Evolutionary conservation across 495 filamentous ascomycete genomes (phyloP).

Genomic region (Aspergillus avenaceus): DNA sequence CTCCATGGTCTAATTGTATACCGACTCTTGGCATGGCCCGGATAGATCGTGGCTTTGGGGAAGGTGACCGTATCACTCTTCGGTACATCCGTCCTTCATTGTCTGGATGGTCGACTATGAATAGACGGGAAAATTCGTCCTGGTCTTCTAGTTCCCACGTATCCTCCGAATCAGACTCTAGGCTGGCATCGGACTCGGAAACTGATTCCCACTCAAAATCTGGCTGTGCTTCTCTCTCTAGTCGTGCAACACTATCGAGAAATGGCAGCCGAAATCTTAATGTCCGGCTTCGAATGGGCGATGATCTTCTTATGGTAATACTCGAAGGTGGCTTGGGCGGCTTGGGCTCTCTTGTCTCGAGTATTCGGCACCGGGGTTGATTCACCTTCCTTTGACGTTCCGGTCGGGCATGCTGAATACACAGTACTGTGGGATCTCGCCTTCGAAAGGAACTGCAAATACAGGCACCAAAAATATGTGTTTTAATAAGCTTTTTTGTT

Average conservation of each 20-base stretch:
- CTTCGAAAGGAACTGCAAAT: constrained; percentile 5
- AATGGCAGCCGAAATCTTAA: constrained; percentile 13
- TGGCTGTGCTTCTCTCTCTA: not conserved
- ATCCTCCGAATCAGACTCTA: not conserved
- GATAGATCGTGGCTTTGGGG: constrained; percentile 7
- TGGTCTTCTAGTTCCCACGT: constrained; percentile 4
- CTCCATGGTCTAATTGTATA: not conserved
- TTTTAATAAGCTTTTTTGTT: constrained; percentile 15
- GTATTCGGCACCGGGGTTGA: constrained; percentile 8
- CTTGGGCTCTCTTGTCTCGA: constrained; percentile 8
- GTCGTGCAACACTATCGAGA: constrained; percentile 1
- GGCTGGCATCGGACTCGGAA: not conserved
- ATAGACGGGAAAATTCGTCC: constrained; percentile 8
- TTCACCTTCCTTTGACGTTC: not conserved
- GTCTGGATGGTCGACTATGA: constrained; percentile 12
- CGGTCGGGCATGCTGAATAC: constrained; percentile 5
- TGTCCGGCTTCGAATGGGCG: constrained; percentile 10
- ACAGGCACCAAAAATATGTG: constrained; percentile 5
- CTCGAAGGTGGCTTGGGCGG: not conserved
- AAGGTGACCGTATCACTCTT: not conserved
- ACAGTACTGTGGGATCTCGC: constrained; percentile 10
- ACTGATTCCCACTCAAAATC: not conserved
- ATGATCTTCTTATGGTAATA: constrained; percentile 6
- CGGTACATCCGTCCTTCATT: not conserved
- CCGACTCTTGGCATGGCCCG: constrained; percentile 3